Conservation (phyloP, 2,329 filamentous ascomycete genomes). For the Xylaria sp. region DNA sequence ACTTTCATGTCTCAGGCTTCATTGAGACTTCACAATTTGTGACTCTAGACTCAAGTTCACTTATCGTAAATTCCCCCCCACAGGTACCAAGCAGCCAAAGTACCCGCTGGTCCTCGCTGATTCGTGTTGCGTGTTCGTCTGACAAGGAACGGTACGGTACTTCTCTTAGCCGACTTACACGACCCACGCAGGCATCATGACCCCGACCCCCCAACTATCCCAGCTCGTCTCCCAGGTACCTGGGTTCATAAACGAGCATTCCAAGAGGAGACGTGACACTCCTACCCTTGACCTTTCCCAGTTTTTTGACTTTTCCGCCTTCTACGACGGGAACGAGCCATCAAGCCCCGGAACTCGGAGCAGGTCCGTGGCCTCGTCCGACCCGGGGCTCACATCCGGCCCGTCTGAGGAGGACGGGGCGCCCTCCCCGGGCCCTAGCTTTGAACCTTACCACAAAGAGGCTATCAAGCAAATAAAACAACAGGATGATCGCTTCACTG, state of each 20-base stretch:
- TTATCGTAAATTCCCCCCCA: constrained; percentile 43
- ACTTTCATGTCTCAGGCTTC: constrained; percentile 42
- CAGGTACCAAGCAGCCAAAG: constrained; percentile 40
- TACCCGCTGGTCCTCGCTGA: constrained; percentile 43
- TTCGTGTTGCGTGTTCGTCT: constrained; percentile 43
- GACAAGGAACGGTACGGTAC: constrained; percentile 42
- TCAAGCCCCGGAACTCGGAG: constrained; percentile 39
- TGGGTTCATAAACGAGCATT: constrained; percentile 38
- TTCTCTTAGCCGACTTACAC: constrained; percentile 42
- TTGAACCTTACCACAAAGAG: constrained; percentile 37
- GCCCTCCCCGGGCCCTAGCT: constrained; percentile 37
- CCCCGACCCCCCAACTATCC: constrained; percentile 38
- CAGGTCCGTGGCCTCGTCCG: constrained; percentile 41
- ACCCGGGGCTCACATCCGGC: constrained; percentile 42
- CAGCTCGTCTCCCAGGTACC: constrained; percentile 40
- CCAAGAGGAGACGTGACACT: constrained; percentile 37
- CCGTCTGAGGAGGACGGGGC: constrained; percentile 43
- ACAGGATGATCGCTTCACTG: constrained; percentile 42
- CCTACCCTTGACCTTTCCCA: constrained; percentile 34
- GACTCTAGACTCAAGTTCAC: constrained; percentile 39
- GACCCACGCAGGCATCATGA: constrained; percentile 42
- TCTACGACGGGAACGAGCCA: constrained; percentile 36
- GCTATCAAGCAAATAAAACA: constrained; percentile 39
- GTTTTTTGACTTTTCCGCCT: constrained; percentile 41
- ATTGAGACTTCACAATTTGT: constrained; percentile 41